Evolutionary conservation across 495 filamentous ascomycete genomes (phyloP).

Genomic region (Annulohypoxylon moriforme): DNA sequence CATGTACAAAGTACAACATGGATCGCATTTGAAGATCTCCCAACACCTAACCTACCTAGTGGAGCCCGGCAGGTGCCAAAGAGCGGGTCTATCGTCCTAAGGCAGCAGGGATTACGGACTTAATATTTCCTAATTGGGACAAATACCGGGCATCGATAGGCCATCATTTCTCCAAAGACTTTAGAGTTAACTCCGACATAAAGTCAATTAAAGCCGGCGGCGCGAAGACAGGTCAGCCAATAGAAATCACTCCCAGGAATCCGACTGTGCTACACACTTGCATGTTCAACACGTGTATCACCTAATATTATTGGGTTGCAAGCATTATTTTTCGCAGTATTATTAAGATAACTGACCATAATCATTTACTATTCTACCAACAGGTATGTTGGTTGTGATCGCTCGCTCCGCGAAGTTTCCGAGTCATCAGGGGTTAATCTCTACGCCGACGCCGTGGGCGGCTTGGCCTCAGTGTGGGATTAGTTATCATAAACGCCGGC

Average conservation of each 20-base stretch:
- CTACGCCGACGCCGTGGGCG: not conserved
- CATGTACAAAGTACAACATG: no score
- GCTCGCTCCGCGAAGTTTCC: not conserved
- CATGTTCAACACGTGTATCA: not conserved
- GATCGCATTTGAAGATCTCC: no score
- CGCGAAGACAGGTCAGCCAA: not conserved
- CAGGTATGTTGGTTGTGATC: not conserved
- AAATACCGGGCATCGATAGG: not conserved
- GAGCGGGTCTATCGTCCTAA: not conserved
- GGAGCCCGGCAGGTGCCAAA: not conserved
- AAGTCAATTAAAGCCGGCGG: not conserved
- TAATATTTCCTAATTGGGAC: not conserved
- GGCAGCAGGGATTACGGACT: not conserved
- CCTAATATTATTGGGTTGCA: not conserved
- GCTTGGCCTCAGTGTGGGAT: no score
- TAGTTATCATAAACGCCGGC: no score
- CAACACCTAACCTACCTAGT: not conserved
- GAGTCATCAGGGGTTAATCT: not conserved
- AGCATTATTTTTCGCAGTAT: not conserved
- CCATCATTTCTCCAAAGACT: not conserved
- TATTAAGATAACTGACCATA: not conserved
- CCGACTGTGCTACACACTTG: not conserved
- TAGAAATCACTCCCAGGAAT: not conserved
- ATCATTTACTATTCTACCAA: not conserved
- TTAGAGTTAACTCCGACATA: not conserved